Conservation (phyloP, 306 rosid species). For the Mimosa pudica region DNA sequence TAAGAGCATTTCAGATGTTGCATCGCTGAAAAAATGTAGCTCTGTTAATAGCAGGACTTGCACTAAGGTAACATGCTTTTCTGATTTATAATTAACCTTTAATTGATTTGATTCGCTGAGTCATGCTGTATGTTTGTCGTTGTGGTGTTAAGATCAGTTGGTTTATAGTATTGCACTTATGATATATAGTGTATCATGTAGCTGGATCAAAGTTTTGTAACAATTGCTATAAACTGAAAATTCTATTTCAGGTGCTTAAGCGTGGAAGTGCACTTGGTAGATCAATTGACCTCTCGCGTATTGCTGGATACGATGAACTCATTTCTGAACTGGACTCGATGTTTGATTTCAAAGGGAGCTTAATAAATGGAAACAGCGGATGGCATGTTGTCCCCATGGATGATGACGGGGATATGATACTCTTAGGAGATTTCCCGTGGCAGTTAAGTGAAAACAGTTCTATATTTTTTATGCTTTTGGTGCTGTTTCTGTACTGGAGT, state of each 20-base stretch:
- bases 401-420: constrained; percentile 50
- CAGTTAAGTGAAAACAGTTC: constrained; percentile 51
- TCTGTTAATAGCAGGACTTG: constrained; percentile 52
- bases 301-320: constrained; percentile 55
- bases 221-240: background rate
- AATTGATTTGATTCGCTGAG: constrained; percentile 18
- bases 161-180: constrained; percentile 12
- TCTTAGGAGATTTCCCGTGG: constrained; percentile 56
- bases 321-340: constrained; percentile 57
- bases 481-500: constrained; percentile 1
- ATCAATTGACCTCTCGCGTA: constrained; percentile 53
- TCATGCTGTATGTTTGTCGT: constrained; percentile 20
- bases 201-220: constrained; percentile 21
- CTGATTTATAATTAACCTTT: background rate
- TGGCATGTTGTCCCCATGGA: constrained; percentile 64
- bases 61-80: constrained; percentile 57
- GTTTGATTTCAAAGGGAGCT: constrained; percentile 64
- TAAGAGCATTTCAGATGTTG: constrained; percentile 32
- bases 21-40: constrained; percentile 45
- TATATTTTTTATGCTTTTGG: background rate
- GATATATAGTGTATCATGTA: background rate
- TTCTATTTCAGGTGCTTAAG: constrained; percentile 63
- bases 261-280: constrained; percentile 64
- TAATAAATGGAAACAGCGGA: constrained; percentile 53
- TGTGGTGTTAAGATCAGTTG: constrained; percentile 4